Base-by-base conservation (phyloP, 768 basidiomycete genomes). In the Fomitopsis pulvina region DNA sequence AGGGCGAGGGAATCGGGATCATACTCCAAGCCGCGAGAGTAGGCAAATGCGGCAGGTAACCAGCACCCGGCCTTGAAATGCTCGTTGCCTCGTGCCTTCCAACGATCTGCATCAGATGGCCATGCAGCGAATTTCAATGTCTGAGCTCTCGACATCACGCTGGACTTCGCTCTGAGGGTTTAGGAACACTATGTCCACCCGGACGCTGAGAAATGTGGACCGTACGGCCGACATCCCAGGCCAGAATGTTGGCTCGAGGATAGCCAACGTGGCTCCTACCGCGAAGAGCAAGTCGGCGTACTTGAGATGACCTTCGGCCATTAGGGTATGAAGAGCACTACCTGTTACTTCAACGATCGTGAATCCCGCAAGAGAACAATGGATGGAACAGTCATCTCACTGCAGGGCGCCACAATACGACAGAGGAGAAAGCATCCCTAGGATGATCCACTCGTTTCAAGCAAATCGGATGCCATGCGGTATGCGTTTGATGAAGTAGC, bases 231-330 rank as follows among this genome's bases (percentile, higher is more conserved):
- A 3, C 9, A 51, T 39, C 5, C 57, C 41, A 11, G 51, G 41
- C 43, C 63, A 64, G 47, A 58, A 52, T 0, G 50, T 52, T 0
- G 69, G 69, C 50, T 71, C 69, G 24, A 64, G 63, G 28, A 71
- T 56, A 22, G 59, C 60, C 18, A 68, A 27, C 18, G 61, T 41
- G 4, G 54, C 55, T 1, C 67, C 67, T 27, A 63, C 39, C 1
- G 65, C 56, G 47, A 67, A 63, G 6, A 67, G 28, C 1, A 53
- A 52, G 20, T 68, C 62, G 40, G 68, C 45, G 6, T 56, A 45
- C 1, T 55, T 48, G 14, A 48, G 26, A 3, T 47, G 50, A 27
- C 60, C 54, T 12, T 53, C 28, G 22, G 56, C 66, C 12, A 65
- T 49, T 6, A 48, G 29, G 1, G 58, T 38, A 29, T 57, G 53